Base-by-base conservation (phyloP, 768 basidiomycete genomes). In the Psilocybe azurescens region DNA sequence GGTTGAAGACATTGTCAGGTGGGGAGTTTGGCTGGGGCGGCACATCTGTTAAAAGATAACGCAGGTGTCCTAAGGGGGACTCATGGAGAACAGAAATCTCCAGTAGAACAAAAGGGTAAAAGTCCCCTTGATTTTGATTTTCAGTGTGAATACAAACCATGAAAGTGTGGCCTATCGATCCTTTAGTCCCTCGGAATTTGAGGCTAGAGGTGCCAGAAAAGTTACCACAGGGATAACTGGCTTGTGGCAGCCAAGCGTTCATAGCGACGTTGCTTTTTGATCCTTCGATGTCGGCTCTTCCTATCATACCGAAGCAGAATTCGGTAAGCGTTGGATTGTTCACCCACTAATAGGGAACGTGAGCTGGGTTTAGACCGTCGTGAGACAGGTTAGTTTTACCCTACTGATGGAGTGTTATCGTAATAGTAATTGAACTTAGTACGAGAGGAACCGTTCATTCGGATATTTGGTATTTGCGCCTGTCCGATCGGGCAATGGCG, bases 311-410 rank as follows among this genome's bases (percentile, higher is more conserved):
- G 83, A 88, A 87, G 86, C 86, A 87, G 84, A 87, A 87, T 86
- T 87, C 83, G 83, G 84, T 86, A 87, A 87, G 85, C 83, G 83
- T 87, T 87, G 84, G 85, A 85, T 86, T 87, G 87, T 87, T 86
- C 86, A 88, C 87, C 85, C 86, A 87, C 85, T 87, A 87, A 88
- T 86, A 83, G 86, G 87, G 85, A 88, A 86, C 81, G 83, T 87
- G 86, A 87, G 86, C 86, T 88, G 86, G 86, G 86, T 88, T 88
- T 88, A 88, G 87, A 88, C 87, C 84, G 82, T 88, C 83, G 85
- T 88, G 87, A 88, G 88, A 89, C 86, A 88, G 88, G 86, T 88
- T 89, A 88, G 86, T 89, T 89, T 88, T 88, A 88, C 87, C 86
- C 86, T 89, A 87, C 86, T 88, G 85, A 87, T 88, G 87, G 82